Evolutionary conservation across 2,329 filamentous ascomycete genomes (phyloP), one percentile per base, ranked within the genome.

Genomic region (Chalaropsis ovoidea): DNA sequence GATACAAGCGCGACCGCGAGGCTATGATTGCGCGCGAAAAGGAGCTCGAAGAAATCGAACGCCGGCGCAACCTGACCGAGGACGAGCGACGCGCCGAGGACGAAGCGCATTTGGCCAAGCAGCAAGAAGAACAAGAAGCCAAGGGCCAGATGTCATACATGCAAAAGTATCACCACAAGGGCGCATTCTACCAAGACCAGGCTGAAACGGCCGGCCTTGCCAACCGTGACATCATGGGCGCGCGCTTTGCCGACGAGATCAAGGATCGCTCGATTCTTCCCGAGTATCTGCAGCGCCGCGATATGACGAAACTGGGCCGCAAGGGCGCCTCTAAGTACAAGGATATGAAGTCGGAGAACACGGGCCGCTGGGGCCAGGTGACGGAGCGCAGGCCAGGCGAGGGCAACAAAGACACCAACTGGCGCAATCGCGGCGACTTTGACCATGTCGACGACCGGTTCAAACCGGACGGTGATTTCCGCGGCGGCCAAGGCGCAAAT

Each of bases 81-180:
- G 90, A 93, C 71, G 92, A 97, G 76, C 84, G 94, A 61, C 85
- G 86, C 67, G 86, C 85, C 67, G 94, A 99, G 74, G 94, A 99
- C 74, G 83, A 86, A 54, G 88, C 82, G 62, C 89, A 85, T 74
- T 77, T 97, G 19, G 86, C 86, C 0, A 80, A 81, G 69, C 93
- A 97, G 75, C 85, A 87, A 70, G 88, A 88, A 68, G 91, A 95
- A 69, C 89, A 89, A 71, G 85, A 88, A 68, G 76, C 80, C 62
- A 86, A 87, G 68, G 90, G 90, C 64, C 88, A 93, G 76, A 90
- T 94, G 81, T 83, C 83, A 1, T 96, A 86, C 74, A 90, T 97
- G 88, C 92, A 96, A 73, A 91, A 92, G 73, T 99, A 97, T 77
- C 92, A 90, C 76, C 94, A 99, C 80, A 93, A 92, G 77, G 94